Percentiles rank a stretch among this genome's conserved stretches.
These are phyloP conservation scores for Crepidotus variabilis DNA, from an alignment of 768 basidiomycete genomes.

Conservation along the genomic window DNA sequence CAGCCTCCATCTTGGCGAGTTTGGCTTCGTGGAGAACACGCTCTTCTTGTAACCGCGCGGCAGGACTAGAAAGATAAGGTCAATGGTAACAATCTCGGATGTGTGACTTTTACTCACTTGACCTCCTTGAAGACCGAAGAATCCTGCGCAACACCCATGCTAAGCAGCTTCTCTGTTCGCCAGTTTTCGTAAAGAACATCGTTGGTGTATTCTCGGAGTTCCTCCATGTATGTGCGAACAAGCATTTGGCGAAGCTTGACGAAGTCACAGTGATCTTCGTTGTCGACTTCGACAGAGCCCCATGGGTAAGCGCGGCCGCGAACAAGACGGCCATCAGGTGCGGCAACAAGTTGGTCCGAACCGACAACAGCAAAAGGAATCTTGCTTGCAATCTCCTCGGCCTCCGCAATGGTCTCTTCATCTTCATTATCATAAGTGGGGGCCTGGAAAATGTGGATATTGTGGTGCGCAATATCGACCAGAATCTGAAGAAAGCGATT, in stretches of 20 bases:
- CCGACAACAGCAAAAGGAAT: slow-evolving; percentile 99
- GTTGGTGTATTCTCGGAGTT: slow-evolving; percentile 95
- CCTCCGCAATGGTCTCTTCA: slow-evolving; percentile 95
- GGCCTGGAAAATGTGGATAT: slow-evolving; percentile 97
- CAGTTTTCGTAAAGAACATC: slow-evolving; percentile 97
- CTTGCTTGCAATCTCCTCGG: slow-evolving; percentile 96
- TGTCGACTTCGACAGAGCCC: slow-evolving; percentile 99
- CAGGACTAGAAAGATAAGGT: slow-evolving; percentile 61
- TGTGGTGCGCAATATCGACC: slow-evolving; percentile 89
- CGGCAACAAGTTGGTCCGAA: slow-evolving; percentile 77
- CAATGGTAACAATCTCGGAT: slow-evolving; percentile 10
- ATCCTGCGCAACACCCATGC: slow-evolving; percentile 98
- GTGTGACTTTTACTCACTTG: slow-evolving; percentile 62
- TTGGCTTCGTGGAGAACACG: slow-evolving; percentile 95
- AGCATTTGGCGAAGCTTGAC: slow-evolving; percentile 99
- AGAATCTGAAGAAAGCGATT: slow-evolving; percentile 56
- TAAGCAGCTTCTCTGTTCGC: slow-evolving; percentile 91
- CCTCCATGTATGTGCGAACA: slow-evolving; percentile 99
- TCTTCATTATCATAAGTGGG: slow-evolving; percentile 98
- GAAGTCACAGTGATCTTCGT: slow-evolving; percentile 98
- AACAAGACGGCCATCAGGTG: slow-evolving; percentile 86
- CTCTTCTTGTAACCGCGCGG: slow-evolving; percentile 94
- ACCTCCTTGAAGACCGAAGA: slow-evolving; percentile 98
- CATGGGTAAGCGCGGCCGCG: slow-evolving; percentile 96
- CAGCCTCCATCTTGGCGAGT: slow-evolving; percentile 98